Evolutionary conservation across 2,329 filamentous ascomycete genomes (phyloP), one percentile per base, ranked within the genome.

Genomic region (Exophiala viscosa): DNA sequence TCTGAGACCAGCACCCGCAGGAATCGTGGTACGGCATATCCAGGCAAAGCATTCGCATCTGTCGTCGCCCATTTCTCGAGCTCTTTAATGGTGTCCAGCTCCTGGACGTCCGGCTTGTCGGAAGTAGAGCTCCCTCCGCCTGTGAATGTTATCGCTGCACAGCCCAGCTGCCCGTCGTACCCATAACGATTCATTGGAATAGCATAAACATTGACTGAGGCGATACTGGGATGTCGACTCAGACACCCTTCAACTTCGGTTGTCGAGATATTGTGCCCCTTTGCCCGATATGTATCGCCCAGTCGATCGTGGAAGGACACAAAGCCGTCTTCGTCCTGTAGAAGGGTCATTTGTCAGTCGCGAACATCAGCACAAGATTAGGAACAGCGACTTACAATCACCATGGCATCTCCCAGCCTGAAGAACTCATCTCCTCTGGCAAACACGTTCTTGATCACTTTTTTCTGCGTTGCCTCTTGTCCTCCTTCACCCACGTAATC

Each of bases 211-310:
- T 60, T 60, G 13, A 59, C 58, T 3, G 52, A 54, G 14, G 56
- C 54, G 42, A 60, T 57, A 5, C 41, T 49, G 3, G 58, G 58
- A 41, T 59, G 56, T 14, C 54, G 45, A 40, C 50, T 53, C 40
- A 60, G 46, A 41, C 56, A 59, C 33, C 50, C 45, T 42, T 59
- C 58, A 9, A 95, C 90, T 68, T 95, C 90, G 48, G 80, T 83
- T 0, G 88, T 90, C 3, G 86, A 88, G 1, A 91, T 86, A 62
- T 91, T 91, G 68, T 91, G 87, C 48, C 84, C 84, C 72, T 93
- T 77, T 75, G 76, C 79, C 5, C 77, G 68, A 63, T 76, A 80
- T 0, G 77, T 79, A 55, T 80, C 77, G n/a, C 77, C 77, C 47
- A 78, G 68, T 5, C 77, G 70, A 59, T 95, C 90, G 52, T 83